Percentiles rank a stretch among this genome's conserved stretches.
Conservation (phyloP, 208 protist genomes). For the Blechomonas ayalai region DNA sequence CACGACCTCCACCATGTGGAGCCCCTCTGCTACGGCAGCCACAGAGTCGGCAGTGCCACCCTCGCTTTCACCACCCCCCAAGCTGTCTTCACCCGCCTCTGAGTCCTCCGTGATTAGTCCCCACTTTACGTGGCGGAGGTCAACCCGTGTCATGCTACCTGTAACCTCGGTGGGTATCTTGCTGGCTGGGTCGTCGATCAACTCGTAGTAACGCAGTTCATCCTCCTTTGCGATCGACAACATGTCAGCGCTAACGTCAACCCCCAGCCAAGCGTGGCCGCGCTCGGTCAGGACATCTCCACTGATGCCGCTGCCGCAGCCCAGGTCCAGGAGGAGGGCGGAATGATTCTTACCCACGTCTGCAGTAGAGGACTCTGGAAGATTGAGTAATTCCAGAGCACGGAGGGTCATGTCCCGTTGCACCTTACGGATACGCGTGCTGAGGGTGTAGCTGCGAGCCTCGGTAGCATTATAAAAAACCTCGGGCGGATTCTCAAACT, state of each 20-base stretch:
- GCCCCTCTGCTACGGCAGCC: conserved; percentile 2
- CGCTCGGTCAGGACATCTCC: conserved; percentile 92
- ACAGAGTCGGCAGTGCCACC: conserved; percentile 5
- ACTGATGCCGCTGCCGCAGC: conserved; percentile 97
- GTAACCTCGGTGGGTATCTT: conserved; percentile 1
- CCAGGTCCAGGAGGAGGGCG: conserved; percentile 96
- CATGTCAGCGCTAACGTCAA: conserved; percentile 96
- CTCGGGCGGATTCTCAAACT: conserved; percentile 92
- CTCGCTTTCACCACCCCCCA: conserved; percentile 4
- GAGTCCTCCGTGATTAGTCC: conserved; percentile 32
- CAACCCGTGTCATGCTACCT: conserved; percentile 14
- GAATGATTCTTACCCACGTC: conserved; percentile 6
- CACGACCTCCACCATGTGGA: conserved; percentile 78
- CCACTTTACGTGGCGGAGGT: conserved; percentile 69
- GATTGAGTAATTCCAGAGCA: conserved; percentile 95
- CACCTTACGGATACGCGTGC: conserved; percentile 94
- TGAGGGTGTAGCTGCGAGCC: conserved; percentile 92
- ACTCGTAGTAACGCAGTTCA: conserved; percentile 44
- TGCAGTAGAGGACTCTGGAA: conserved; percentile 40
- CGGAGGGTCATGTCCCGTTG: conserved; percentile 97
- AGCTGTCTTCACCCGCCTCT: conserved; percentile 10
- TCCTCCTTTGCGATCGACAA: conserved; percentile 81
- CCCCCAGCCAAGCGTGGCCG: conserved; percentile 96
- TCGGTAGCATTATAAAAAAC: conserved; percentile 95
- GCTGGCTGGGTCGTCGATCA: conserved; percentile 5